These are phyloP conservation scores for Helianthus tuberosus DNA, from an alignment of 129 eudicot species.

Conservation along the genomic window DNA sequence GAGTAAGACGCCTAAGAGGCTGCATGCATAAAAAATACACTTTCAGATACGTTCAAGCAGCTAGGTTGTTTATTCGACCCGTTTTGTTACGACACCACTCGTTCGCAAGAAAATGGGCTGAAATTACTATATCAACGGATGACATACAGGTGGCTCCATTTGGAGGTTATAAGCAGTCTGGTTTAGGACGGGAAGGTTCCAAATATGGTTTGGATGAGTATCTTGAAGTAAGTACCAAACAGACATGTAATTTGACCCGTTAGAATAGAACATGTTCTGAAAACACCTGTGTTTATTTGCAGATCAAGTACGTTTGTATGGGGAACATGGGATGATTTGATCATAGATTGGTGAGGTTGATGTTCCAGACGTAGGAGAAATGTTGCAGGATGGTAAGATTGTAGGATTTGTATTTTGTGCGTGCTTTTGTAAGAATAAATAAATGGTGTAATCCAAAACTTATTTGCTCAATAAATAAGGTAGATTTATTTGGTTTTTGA, in stretches of 20 bases:
- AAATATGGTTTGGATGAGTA: slow-evolving; percentile 88
- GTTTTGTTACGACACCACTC: background rate
- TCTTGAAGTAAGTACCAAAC: slow-evolving; percentile 61
- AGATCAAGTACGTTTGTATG: slow-evolving; percentile 84
- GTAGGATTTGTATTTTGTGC: background rate
- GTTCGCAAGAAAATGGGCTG: background rate
- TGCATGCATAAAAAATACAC: background rate
- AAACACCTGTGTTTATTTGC: slow-evolving; percentile 29
- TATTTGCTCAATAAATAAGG: background rate
- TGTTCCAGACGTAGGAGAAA: background rate
- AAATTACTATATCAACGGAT: background rate
- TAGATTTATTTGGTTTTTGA: background rate
- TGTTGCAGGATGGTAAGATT: background rate
- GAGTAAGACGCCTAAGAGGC: too few species aligned
- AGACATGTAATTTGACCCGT: background rate
- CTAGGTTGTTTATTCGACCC: background rate
- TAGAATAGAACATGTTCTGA: background rate
- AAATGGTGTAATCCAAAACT: background rate
- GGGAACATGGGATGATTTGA: slow-evolving; percentile 61
- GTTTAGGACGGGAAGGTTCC: slow-evolving; percentile 97
- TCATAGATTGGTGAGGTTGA: background rate
- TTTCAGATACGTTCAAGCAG: background rate
- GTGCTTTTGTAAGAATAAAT: background rate
- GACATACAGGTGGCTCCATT: slow-evolving; percentile 84
- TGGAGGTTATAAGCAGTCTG: slow-evolving; percentile 96